Conservation (phyloP, 352 stramenopile species). For the Pythium phragmiticola region DNA sequence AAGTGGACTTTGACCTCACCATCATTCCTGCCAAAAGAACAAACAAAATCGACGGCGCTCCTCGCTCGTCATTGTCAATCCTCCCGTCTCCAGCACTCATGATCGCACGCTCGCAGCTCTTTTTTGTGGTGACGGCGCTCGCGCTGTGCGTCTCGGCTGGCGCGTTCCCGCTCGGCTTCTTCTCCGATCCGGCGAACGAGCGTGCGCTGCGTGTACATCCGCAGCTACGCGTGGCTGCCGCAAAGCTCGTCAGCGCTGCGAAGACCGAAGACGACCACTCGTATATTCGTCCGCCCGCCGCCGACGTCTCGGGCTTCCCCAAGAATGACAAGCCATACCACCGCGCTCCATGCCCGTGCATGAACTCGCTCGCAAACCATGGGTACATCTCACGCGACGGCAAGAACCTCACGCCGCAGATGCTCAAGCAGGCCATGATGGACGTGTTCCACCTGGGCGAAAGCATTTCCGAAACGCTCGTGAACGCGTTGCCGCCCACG, state of each 20-base stretch:
- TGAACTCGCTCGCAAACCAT: constrained; percentile 77
- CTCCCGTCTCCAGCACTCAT: constrained; percentile 4
- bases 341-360: constrained; percentile 54
- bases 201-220: constrained; percentile 10
- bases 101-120: neutral
- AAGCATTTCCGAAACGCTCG: constrained; percentile 35
- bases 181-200: neutral
- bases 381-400: constrained; percentile 59
- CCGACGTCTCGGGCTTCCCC: constrained; percentile 45
- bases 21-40: constrained; percentile 4
- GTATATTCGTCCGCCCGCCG: constrained; percentile 42
- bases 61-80: constrained; percentile 1
- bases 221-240: neutral
- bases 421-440: constrained; percentile 40
- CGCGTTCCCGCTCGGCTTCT: constrained; percentile 15
- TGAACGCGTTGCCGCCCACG: constrained; percentile 28
- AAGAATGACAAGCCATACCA: constrained; percentile 48
- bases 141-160: neutral
- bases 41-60: neutral
- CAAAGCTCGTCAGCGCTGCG: neutral
- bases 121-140: neutral
- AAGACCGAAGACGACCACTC: constrained; percentile 11
- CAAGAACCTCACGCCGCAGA: constrained; percentile 42
- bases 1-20: neutral
- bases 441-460: constrained; percentile 52